Evolutionary conservation across 2,329 filamentous ascomycete species (phyloP), one percentile per base, ranked within the genome.

Genomic region (Fusarium subglutinans): DNA sequence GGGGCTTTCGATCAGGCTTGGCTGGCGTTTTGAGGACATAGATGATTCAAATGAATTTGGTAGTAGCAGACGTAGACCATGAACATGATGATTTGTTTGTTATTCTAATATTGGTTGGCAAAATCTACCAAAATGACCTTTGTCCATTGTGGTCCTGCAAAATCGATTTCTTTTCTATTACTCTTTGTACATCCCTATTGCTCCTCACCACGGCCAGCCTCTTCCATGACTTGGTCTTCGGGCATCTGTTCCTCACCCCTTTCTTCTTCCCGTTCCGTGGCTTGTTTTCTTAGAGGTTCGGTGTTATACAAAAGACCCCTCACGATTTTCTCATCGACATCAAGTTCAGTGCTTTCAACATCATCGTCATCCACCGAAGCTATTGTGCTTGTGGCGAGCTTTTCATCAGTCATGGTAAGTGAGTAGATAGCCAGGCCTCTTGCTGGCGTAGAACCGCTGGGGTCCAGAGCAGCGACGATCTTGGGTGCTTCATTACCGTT

Each of bases 231-330:
- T 37, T 61, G 70, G 26, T 68, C 67, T 57, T 70, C 61, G 17
- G 67, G 47, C 14, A 47, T 47, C 12, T 75, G 73, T 11, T 73
- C 76, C 14, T 73, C 79, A 20, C 75, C 72, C 54, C 53, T 71
- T 44, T 77, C 77, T 26, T 73, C 80, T 10, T 76, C 76, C 30
- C 55, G 70, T 38, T 66, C 77, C 54, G 24, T 76, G 9, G 76
- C 79, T 37, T 84, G 80, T 76, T 89, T 89, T 53, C 87, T 84
- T 73, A 89, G 76, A 44, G 81, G 84, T 73, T 87, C 87, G 3
- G 82, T 83, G 22, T 81, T 84, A 64, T 87, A 87, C 38, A 89
- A 70, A 13, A 88, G 77, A 58, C 80, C 80, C 10, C 82, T 81
- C 24, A 87, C 78, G 54, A 87, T 84, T 1, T 81, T 78, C 4